These are phyloP conservation scores for Sodiomyces alkalinus DNA, from an alignment of 2,329 filamentous ascomycete genomes.

Conservation along the genomic window DNA sequence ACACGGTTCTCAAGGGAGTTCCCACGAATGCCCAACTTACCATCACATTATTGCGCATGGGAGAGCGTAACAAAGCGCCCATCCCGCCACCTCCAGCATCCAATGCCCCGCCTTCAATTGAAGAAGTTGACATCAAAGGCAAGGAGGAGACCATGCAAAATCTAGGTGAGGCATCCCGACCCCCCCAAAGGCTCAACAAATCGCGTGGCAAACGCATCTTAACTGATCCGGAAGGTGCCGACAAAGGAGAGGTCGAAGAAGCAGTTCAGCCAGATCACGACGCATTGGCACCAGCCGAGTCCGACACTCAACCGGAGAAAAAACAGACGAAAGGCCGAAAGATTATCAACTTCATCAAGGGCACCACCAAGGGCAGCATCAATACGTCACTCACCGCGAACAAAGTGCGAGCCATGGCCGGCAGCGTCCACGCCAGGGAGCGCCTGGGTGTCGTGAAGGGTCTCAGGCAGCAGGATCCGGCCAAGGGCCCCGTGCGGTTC, in stretches of 20 bases:
- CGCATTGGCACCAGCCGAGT: conserved; percentile 25
- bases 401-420: conserved; percentile 50
- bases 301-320: conserved; percentile 28
- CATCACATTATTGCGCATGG: conserved; percentile 65
- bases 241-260: conserved; percentile 47
- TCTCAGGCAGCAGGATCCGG: conserved; percentile 18
- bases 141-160: conserved; percentile 25
- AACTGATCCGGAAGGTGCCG: conserved; percentile 26
- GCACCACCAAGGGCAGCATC: conserved; percentile 55
- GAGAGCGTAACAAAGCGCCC: conserved; percentile 67
- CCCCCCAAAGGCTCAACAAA: too few relatives aligned
- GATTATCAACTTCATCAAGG: conserved; percentile 52
- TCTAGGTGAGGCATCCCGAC: conserved; percentile 13
- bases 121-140: too few relatives aligned
- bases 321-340: conserved; percentile 25
- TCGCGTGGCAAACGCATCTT: too few relatives aligned
- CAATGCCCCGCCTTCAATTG: conserved; percentile 18
- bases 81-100: conserved; percentile 42
- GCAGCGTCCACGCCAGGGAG: conserved; percentile 47
- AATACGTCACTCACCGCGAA: conserved; percentile 58
- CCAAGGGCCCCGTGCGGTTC: conserved; percentile 61
- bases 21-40: conserved; percentile 79
- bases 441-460: conserved; percentile 52
- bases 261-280: conserved; percentile 35
- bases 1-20: conserved; percentile 64